A percentile compares a stretch with the other conserved stretches of the same genome.
Conservation (phyloP, 169 alveolate species). For the Plasmodium berghei region DNA sequence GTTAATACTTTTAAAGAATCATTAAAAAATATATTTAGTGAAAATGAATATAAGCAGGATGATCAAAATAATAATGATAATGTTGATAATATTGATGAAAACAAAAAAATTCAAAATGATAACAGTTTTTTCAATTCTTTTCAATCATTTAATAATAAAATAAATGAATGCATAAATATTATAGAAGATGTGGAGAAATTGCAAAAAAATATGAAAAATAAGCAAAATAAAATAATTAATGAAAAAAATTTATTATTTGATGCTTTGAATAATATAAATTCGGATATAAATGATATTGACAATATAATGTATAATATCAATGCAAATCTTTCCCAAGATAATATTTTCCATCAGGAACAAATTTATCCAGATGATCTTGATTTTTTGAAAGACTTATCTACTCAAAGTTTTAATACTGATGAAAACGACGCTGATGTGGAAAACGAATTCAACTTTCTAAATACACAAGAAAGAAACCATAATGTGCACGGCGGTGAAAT, state of each 20-base stretch:
- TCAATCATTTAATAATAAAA: slow-evolving; percentile 24
- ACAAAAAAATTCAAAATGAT: not conserved
- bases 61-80: not conserved
- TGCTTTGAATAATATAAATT: slow-evolving; percentile 36
- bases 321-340: slow-evolving; percentile 15
- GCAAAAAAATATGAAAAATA: not conserved
- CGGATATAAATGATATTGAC: slow-evolving; percentile 54
- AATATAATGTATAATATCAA: slow-evolving; percentile 40
- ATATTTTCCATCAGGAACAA: slow-evolving; percentile 32
- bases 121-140: not conserved
- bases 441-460: slow-evolving; percentile 7
- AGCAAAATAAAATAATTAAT: slow-evolving; percentile 4
- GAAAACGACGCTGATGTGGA: slow-evolving; percentile 6
- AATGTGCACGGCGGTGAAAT: too few relatives aligned
- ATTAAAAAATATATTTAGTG: slow-evolving; percentile 12
- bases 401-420: slow-evolving; percentile 2
- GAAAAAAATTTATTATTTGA: slow-evolving; percentile 11
- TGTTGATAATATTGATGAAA: not conserved
- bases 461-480: not conserved
- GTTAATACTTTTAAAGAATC: slow-evolving; percentile 29
- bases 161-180: slow-evolving; percentile 58
- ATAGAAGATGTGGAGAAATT: slow-evolving; percentile 14
- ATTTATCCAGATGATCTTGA: slow-evolving; percentile 25
- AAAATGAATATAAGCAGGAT: not conserved
- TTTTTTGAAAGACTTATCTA: slow-evolving; percentile 1